phyloP scores from a whole-genome alignment of 352 stramenopile species.

The Globisporangium polare region DNA sequence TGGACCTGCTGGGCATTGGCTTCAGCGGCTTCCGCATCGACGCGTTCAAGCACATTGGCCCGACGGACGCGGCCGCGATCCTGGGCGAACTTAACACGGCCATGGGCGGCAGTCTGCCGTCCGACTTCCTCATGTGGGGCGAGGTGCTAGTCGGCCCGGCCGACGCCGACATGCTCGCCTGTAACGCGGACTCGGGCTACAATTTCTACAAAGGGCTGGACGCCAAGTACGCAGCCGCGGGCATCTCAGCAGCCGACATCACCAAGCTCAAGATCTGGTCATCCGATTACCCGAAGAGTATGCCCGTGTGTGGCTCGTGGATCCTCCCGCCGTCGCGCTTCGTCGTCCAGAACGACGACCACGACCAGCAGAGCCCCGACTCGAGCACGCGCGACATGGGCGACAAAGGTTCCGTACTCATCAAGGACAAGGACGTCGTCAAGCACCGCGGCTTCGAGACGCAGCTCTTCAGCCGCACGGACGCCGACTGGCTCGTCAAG shows the following conservation, averaged over 20 bases:
- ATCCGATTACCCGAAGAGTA: conserved; percentile 57
- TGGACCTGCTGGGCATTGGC: conserved; percentile 62
- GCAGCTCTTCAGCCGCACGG: conserved; percentile 44
- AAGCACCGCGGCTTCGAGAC: conserved; percentile 56
- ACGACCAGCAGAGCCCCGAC: conserved; percentile 59
- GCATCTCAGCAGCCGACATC: conserved; percentile 49
- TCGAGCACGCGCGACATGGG: conserved; percentile 56
- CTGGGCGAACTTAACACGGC: conserved; percentile 20
- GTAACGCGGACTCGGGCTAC: conserved; percentile 48
- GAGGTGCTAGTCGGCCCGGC: conserved; percentile 36
- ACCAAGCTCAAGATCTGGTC: conserved; percentile 79
- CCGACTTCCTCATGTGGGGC: conserved; percentile 61
- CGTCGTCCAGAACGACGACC: conserved; percentile 74
- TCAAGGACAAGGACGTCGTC: conserved; percentile 48
- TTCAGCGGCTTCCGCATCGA: conserved; percentile 69
- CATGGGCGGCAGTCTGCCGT: conserved; percentile 54
- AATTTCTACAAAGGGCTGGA: conserved; percentile 67
- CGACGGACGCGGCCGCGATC: conserved; percentile 46
- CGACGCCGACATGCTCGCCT: conserved; percentile 41
- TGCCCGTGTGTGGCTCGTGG: conserved; percentile 58
- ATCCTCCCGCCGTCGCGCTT: conserved; percentile 55
- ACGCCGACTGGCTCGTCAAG: conserved; percentile 65
- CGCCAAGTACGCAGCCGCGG: conserved; percentile 30
- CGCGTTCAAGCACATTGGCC: conserved; percentile 60
- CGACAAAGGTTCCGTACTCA: conserved; percentile 43